phyloP scores from a whole-genome alignment of 306 rosid genomes.

The Castanea mollissima region DNA sequence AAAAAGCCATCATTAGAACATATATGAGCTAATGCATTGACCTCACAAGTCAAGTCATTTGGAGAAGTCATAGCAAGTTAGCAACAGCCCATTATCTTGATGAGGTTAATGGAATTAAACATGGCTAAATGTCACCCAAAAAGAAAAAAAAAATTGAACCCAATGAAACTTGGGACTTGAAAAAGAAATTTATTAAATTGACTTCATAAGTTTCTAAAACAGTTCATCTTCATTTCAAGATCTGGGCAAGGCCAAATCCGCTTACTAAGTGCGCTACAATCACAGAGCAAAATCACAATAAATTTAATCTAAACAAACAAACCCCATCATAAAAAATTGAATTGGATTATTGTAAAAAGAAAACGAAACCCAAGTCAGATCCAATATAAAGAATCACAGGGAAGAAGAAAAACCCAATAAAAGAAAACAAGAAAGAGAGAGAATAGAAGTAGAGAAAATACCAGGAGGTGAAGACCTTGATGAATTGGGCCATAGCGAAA shows the following conservation, averaged over 20 bases:
- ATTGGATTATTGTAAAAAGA: background rate
- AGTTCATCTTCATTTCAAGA: background rate
- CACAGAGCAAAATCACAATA: background rate
- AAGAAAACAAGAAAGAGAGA: background rate
- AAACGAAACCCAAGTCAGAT: constrained; percentile 8
- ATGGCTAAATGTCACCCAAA: background rate
- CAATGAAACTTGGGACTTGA: background rate
- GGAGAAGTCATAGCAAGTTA: background rate
- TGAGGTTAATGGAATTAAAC: background rate
- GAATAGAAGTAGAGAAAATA: constrained; percentile 9
- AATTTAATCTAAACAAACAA: background rate
- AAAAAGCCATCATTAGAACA: background rate
- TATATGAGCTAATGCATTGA: background rate
- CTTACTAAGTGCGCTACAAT: background rate
- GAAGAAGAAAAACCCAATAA: background rate
- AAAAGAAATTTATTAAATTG: background rate
- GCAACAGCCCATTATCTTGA: background rate
- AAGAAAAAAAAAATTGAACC: background rate
- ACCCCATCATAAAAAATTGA: background rate
- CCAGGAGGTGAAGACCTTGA: constrained; percentile 71
- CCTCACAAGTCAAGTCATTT: background rate
- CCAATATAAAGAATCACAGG: background rate
- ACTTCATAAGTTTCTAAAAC: background rate
- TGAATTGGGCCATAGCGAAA: constrained; percentile 61
- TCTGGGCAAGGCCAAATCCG: background rate